These are phyloP conservation scores for Crotalaria pallida DNA, from an alignment of 306 rosid species.

Conservation along the genomic window DNA sequence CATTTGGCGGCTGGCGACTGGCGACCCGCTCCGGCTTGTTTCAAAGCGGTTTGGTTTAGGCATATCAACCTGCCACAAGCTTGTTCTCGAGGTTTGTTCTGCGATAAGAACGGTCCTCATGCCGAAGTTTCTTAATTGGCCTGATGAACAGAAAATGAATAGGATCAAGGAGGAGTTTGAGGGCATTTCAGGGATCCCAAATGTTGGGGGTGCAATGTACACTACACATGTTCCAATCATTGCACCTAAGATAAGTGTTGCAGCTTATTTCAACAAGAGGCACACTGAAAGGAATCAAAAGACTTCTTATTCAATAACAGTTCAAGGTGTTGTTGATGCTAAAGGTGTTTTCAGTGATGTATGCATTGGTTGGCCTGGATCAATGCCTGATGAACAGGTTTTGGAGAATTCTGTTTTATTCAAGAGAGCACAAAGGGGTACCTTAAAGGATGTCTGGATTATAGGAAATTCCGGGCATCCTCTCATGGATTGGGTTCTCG, in stretches of 20 bases:
- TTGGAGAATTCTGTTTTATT: constrained; percentile 56
- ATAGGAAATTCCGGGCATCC: constrained; percentile 66
- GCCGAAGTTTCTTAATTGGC: constrained; percentile 67
- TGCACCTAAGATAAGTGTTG: constrained; percentile 59
- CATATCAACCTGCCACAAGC: constrained; percentile 82
- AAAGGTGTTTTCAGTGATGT: constrained; percentile 60
- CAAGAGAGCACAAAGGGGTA: constrained; percentile 39
- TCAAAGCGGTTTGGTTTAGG: constrained; percentile 76
- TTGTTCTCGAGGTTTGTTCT: constrained; percentile 61
- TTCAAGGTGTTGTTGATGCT: constrained; percentile 65
- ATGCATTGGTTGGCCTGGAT: constrained; percentile 80
- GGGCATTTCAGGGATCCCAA: constrained; percentile 41
- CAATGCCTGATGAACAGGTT: constrained; percentile 55
- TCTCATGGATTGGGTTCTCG: constrained; percentile 58
- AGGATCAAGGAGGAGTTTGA: constrained; percentile 33
- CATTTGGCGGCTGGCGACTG: constrained; percentile 73
- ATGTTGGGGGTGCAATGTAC: constrained; percentile 63
- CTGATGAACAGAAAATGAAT: constrained; percentile 29
- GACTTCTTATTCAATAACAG: constrained; percentile 69
- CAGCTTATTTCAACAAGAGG: constrained; percentile 50
- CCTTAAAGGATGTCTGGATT: constrained; percentile 52
- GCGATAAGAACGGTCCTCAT: constrained; percentile 59
- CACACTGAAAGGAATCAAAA: constrained; percentile 73
- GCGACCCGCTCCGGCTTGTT: constrained; percentile 71
- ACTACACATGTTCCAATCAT: constrained; percentile 71